Percentiles rank a stretch among this genome's conserved stretches.
These are phyloP conservation scores for Lichtheimia hyalospora DNA, from an alignment of 371 early-diverging fungal genomes.

Conservation along the genomic window DNA sequence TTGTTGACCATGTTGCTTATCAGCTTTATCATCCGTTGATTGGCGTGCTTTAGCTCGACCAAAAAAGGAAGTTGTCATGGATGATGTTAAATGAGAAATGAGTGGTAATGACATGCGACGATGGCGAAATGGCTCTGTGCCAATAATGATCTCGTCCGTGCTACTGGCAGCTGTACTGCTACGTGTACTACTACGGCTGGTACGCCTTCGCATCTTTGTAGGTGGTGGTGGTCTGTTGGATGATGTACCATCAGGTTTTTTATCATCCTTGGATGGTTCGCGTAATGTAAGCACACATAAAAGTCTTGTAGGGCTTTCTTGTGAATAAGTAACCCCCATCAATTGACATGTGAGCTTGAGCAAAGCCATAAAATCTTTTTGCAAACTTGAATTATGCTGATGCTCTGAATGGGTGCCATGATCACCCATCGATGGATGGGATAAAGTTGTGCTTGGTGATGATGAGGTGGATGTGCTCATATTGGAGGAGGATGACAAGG, in stretches of 20 bases:
- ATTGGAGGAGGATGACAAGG: slow-evolving; percentile 23
- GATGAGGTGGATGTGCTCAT: slow-evolving; percentile 23
- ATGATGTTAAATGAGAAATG: slow-evolving; percentile 41
- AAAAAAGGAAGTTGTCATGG: slow-evolving; percentile 46
- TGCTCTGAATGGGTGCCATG: not conserved
- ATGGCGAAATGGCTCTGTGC: not conserved
- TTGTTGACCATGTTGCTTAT: slow-evolving; percentile 4
- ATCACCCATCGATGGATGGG: no score
- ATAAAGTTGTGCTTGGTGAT: slow-evolving; percentile 4
- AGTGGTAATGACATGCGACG: slow-evolving; percentile 34
- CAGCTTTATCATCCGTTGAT: slow-evolving; percentile 23
- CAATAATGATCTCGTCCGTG: slow-evolving; percentile 4
- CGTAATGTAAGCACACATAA: slow-evolving; percentile 38
- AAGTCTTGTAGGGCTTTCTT: slow-evolving; percentile 22
- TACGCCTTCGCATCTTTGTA: no score
- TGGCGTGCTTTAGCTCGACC: slow-evolving; percentile 30
- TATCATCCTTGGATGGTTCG: slow-evolving; percentile 16
- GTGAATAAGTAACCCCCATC: slow-evolving; percentile 42
- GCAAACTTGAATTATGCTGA: not conserved
- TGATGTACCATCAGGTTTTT: not conserved
- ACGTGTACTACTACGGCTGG: slow-evolving; percentile 14
- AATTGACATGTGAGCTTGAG: slow-evolving; percentile 37
- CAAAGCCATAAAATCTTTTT: slow-evolving; percentile 29
- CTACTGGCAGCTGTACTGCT: slow-evolving; percentile 11
- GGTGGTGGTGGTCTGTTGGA: no score